Conservation (phyloP, 495 filamentous ascomycete species). For the Mycothermus thermophilus region DNA sequence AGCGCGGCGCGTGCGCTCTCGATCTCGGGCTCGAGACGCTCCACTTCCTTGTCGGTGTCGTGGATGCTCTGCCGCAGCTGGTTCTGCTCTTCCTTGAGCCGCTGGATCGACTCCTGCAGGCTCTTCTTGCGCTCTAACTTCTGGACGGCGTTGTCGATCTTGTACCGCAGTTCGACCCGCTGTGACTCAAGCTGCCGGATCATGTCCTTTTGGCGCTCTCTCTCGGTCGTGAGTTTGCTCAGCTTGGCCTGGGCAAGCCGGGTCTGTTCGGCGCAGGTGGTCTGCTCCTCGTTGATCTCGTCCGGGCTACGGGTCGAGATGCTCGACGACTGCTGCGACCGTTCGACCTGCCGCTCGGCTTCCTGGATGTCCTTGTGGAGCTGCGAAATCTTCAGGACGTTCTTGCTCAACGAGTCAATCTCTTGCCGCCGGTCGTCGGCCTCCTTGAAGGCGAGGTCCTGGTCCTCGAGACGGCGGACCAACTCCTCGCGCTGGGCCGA, state of each 20-base stretch:
- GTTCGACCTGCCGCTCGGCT: conserved; percentile 54
- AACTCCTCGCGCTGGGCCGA: conserved; percentile 44
- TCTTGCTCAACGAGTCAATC: conserved; percentile 58
- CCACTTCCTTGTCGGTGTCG: conserved; percentile 53
- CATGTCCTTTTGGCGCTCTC: conserved; percentile 52
- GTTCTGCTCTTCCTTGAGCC: conserved; percentile 50
- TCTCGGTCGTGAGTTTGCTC: conserved; percentile 49
- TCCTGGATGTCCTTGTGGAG: conserved; percentile 55
- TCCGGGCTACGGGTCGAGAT: conserved; percentile 54
- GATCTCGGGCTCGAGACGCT: conserved; percentile 55
- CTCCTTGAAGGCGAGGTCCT: conserved; percentile 55
- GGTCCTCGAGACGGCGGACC: conserved; percentile 52
- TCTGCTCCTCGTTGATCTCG: conserved; percentile 68
- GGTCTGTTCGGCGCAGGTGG: conserved; percentile 50
- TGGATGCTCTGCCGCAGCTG: conserved; percentile 55
- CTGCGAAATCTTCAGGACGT: conserved; percentile 61
- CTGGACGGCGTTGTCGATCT: conserved; percentile 51
- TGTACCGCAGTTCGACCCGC: conserved; percentile 51
- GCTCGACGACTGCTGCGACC: conserved; percentile 55
- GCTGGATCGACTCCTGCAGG: conserved; percentile 53
- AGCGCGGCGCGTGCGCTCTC: conserved; percentile 56
- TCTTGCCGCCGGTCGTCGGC: conserved; percentile 54
- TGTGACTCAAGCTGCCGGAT: conserved; percentile 59
- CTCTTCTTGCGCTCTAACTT: conserved; percentile 65
- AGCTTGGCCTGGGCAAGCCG: conserved; percentile 47